These are phyloP conservation scores for Suhomyces sp. DNA, from an alignment of 805 yeast species.

Conservation along the genomic window DNA sequence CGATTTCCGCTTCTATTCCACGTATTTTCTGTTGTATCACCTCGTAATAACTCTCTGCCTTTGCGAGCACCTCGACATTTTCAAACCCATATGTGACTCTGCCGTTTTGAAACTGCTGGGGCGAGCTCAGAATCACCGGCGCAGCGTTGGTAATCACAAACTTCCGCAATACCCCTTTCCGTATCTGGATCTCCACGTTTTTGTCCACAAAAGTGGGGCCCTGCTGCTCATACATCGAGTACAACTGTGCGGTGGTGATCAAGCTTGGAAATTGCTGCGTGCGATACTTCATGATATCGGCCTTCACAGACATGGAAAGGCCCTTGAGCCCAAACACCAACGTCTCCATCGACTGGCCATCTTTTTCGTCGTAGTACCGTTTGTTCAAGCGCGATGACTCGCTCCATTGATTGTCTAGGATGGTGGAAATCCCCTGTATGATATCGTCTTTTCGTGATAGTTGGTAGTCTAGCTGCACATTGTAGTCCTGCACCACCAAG, in stretches of 20 bases:
- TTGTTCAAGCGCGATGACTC: conserved; percentile 30
- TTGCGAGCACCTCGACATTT: conserved; percentile 37
- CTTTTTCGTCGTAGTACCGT: conserved; percentile 17
- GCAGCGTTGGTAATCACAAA: conserved; percentile 44
- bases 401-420: conserved; percentile 37
- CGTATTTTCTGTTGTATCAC: conserved; percentile 15
- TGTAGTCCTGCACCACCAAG: conserved; percentile 26
- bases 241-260: conserved; percentile 46
- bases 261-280: conserved; percentile 36
- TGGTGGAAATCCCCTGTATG: conserved; percentile 29
- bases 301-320: conserved; percentile 31
- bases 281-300: conserved; percentile 36
- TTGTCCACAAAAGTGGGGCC: conserved; percentile 52
- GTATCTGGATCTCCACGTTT: conserved; percentile 34
- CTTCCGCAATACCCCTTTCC: conserved; percentile 36
- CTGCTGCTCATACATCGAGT: conserved; percentile 42
- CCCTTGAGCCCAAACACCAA: conserved; percentile 34
- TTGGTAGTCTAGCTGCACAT: conserved; percentile 40
- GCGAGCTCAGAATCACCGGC: conserved; percentile 41
- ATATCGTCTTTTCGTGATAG: conserved; percentile 29
- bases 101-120: conserved; percentile 29
- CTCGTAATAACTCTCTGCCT: conserved; percentile 19
- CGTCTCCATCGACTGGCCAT: conserved; percentile 17
- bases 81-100: conserved; percentile 43
- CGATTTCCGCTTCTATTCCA: conserved; percentile 3